Evolutionary conservation across 2,329 filamentous ascomycete genomes (phyloP), one percentile per base, ranked within the genome.

Genomic region (Cordyceps cicadae): DNA sequence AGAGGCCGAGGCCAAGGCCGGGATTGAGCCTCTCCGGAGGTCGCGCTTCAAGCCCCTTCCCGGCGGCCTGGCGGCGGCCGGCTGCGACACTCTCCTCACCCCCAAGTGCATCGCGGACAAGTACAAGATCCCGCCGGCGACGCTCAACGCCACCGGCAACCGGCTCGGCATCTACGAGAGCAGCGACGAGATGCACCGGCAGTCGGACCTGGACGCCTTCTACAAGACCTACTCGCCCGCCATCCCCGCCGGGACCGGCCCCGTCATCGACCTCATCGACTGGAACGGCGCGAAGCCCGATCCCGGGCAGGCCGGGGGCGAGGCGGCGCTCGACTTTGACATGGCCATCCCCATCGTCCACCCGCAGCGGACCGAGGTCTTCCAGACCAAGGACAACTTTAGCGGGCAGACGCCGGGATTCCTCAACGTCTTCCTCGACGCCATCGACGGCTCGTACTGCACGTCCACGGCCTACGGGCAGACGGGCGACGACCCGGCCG

Each of bases 381-480:
- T 52, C 68, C 56, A 45, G 39, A 68, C 67, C 19, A 69, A 67
- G 59, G 48, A 51, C 45, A 41, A 41, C 6, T 32, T 21, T 11
- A 19, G 26, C 46, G 3, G 8, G 14, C 14, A 11, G 81, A 71
- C 6, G 1, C 4, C 39, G 14, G 76, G 51, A 69, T 76, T 67
- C 29, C 57, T 62, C 29, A 79, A 79, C 66, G 79, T 76, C 37
- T 79, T 82, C 66, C 74, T 79, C 49, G 79, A 81, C 60, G 80
- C 79, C 43, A 72, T 82, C 39, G 80, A 82, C 64, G 80, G 78
- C 5, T 76, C 70, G 53, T 83, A 82, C 69, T 83, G 82, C 71
- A 1, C 81, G 75, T 77, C 61, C 77, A 79, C 11, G 65, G 70
- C 61, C 67, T 74, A 5, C 69, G 70, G 56, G 19, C 37, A 61